phyloP scores from a whole-genome alignment of 1,139 yeast genomes.

The Wickerhamiella infanticola region DNA sequence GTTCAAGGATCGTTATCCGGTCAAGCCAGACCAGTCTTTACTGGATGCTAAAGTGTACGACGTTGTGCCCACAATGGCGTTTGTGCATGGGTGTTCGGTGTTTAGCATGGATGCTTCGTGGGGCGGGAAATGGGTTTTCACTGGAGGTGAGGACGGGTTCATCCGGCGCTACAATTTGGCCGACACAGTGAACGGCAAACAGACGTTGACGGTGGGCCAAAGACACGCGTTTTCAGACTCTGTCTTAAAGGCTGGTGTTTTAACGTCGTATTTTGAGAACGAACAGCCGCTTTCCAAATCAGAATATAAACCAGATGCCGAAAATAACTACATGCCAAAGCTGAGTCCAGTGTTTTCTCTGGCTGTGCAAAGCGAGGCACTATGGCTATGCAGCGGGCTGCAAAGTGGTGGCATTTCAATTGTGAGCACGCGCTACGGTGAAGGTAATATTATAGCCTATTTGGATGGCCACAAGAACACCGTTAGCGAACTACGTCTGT shows the following conservation, averaged over 20 bases:
- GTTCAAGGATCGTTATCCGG: slow-evolving; percentile 16
- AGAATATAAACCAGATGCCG: slow-evolving; percentile 30
- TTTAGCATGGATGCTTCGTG: slow-evolving; percentile 65
- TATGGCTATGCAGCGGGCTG: slow-evolving; percentile 77
- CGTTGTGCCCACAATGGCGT: slow-evolving; percentile 30
- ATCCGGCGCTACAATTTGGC: slow-evolving; percentile 79
- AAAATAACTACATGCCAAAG: slow-evolving; percentile 23
- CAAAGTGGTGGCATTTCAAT: slow-evolving; percentile 73
- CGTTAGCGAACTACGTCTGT: slow-evolving; percentile 55
- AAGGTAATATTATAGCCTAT: slow-evolving; percentile 69
- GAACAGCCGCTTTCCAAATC: slow-evolving; percentile 61
- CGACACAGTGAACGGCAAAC: slow-evolving; percentile 76
- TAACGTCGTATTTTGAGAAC: slow-evolving; percentile 86
- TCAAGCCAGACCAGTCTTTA: slow-evolving; percentile 10
- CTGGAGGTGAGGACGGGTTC: slow-evolving; percentile 96
- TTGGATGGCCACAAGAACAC: slow-evolving; percentile 58
- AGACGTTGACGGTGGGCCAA: slow-evolving; percentile 82
- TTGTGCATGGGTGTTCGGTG: slow-evolving; percentile 31
- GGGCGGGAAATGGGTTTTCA: slow-evolving; percentile 76
- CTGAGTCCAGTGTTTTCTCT: slow-evolving; percentile 77
- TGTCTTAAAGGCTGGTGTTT: slow-evolving; percentile 64
- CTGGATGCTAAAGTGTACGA: slow-evolving; percentile 18
- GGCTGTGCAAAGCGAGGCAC: slow-evolving; percentile 68
- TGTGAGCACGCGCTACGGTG: slow-evolving; percentile 69
- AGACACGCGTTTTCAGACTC: slow-evolving; percentile 80